Evolutionary conservation across 345 rosid genomes (phyloP).

Genomic region (Viola odorata): DNA sequence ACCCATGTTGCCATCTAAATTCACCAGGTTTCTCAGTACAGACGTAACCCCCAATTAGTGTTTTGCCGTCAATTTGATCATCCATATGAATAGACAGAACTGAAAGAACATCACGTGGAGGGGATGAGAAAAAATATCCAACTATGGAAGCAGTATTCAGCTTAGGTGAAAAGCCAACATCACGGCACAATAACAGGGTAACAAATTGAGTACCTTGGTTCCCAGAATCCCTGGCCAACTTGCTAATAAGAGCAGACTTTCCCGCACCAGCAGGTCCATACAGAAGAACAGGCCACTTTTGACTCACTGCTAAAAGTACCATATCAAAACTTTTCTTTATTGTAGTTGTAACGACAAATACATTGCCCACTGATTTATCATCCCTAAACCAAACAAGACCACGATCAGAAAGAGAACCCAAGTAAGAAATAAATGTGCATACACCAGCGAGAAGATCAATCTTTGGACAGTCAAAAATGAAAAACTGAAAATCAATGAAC

Average conservation of each 20-base stretch:
- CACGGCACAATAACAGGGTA: background rate
- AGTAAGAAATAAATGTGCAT: too few relatives aligned
- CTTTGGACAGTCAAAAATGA: background rate
- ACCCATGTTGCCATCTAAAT: slow-evolving; percentile 97
- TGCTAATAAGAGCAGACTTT: slow-evolving; percentile 78
- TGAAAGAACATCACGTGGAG: slow-evolving; percentile 6
- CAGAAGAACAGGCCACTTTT: slow-evolving; percentile 90
- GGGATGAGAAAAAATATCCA: too few relatives aligned
- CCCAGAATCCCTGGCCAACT: slow-evolving; percentile 64
- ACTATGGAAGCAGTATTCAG: too few relatives aligned
- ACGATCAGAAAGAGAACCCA: slow-evolving; percentile 8
- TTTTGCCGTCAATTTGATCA: slow-evolving; percentile 95
- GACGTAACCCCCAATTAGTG: slow-evolving; percentile 83
- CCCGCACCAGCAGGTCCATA: slow-evolving; percentile 91
- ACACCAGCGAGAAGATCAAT: too few relatives aligned
- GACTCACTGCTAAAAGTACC: slow-evolving; percentile 71
- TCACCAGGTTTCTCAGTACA: slow-evolving; percentile 96
- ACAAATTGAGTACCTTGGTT: slow-evolving; percentile 50
- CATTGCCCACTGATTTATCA: slow-evolving; percentile 37
- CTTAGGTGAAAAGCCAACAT: too few relatives aligned
- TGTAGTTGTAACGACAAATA: slow-evolving; percentile 58
- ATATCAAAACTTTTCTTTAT: slow-evolving; percentile 67
- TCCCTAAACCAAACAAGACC: slow-evolving; percentile 42
- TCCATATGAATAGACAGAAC: slow-evolving; percentile 88
- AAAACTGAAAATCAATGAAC: background rate